These are phyloP conservation scores for Cokeromyces recurvatus DNA, from an alignment of 371 early-diverging fungal species.

Conservation along the genomic window DNA sequence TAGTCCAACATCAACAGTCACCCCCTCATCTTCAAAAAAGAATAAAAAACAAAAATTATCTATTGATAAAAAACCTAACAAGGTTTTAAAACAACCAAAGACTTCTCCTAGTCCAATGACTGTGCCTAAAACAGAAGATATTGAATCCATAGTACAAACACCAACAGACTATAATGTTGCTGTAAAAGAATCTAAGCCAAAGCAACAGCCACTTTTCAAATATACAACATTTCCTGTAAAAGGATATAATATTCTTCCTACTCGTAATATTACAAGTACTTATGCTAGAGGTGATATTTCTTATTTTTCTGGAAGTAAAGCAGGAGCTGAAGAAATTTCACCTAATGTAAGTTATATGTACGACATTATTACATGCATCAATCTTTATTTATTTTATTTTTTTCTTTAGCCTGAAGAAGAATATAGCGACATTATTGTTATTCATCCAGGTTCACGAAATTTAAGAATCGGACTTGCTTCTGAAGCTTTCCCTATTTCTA, in stretches of 20 bases:
- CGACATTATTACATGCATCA: not conserved
- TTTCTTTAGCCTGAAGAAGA: slow-evolving; percentile 38
- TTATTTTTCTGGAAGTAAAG: slow-evolving; percentile 36
- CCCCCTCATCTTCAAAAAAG: no score
- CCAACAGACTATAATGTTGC: no score
- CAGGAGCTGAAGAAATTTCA: slow-evolving; percentile 28
- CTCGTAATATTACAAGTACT: slow-evolving; percentile 44
- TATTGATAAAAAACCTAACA: no score
- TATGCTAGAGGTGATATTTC: slow-evolving; percentile 33
- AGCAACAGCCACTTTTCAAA: slow-evolving; percentile 36
- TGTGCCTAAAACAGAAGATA: no score
- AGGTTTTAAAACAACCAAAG: no score
- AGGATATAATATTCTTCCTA: slow-evolving; percentile 45
- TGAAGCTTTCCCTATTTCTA: slow-evolving; percentile 72
- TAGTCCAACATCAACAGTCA: slow-evolving; percentile 1
- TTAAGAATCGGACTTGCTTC: slow-evolving; percentile 77
- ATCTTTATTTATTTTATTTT: not conserved
- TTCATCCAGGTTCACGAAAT: slow-evolving; percentile 84
- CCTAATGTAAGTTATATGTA: slow-evolving; percentile 31
- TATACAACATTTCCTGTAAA: slow-evolving; percentile 46
- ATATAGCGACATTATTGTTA: slow-evolving; percentile 64
- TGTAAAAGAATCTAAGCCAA: no score
- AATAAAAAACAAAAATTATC: no score
- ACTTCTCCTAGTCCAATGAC: no score
- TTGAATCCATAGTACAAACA: no score